phyloP scores from a whole-genome alignment of 2,329 filamentous ascomycete genomes.

The Malbranchea cinnamomea region DNA sequence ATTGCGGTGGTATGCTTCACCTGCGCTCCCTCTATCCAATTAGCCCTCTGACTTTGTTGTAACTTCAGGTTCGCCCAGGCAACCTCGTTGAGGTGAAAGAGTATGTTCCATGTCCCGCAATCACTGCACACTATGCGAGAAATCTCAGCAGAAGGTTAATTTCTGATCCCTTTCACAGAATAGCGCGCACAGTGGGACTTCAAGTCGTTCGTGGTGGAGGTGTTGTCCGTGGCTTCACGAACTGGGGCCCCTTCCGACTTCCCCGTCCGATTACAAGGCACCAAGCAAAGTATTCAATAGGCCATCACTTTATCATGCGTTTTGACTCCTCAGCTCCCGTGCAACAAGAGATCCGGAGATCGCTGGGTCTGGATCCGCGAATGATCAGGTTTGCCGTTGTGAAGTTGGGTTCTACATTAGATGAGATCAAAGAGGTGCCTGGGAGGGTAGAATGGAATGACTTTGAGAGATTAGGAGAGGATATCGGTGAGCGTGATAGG shows the following conservation, averaged over 20 bases:
- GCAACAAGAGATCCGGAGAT: slow-evolving; percentile 60
- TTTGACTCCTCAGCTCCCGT: slow-evolving; percentile 67
- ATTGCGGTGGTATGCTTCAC: slow-evolving; percentile 69
- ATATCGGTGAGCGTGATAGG: slow-evolving; percentile 4
- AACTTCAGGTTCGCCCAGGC: slow-evolving; percentile 69
- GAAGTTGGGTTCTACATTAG: slow-evolving; percentile 58
- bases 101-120: slow-evolving; percentile 39
- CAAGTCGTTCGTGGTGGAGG: slow-evolving; percentile 71
- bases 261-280: slow-evolving; percentile 65
- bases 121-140: slow-evolving; percentile 5
- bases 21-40: neutral
- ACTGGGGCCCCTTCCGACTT: slow-evolving; percentile 88
- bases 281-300: slow-evolving; percentile 67
- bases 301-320: slow-evolving; percentile 96
- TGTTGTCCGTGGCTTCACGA: slow-evolving; percentile 80
- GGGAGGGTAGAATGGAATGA: slow-evolving; percentile 41
- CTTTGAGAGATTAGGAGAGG: slow-evolving; percentile 12
- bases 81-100: slow-evolving; percentile 87
- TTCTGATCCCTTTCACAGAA: slow-evolving; percentile 38
- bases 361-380: slow-evolving; percentile 70
- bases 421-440: slow-evolving; percentile 43
- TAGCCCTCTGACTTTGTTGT: slow-evolving; percentile 2
- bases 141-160: slow-evolving; percentile 1
- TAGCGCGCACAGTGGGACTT: slow-evolving; percentile 70
- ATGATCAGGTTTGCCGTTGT: slow-evolving; percentile 81